Evolutionary conservation across 768 basidiomycete genomes (phyloP), one percentile per base, ranked within the genome.

Genomic region (Phanerodontia chrysosporium): DNA sequence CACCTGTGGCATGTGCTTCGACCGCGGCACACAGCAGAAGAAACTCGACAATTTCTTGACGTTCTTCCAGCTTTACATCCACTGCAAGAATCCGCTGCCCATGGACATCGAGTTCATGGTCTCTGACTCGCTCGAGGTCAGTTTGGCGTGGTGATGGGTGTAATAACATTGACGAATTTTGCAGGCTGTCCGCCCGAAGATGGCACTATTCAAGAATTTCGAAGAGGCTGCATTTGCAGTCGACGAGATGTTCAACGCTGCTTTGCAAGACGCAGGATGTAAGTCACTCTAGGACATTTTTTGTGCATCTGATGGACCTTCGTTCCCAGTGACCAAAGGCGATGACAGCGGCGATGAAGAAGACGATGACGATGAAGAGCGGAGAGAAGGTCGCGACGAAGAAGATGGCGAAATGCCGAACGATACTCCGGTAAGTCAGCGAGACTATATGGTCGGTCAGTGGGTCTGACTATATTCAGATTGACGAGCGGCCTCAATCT

Each of bases 41-140:
- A 98, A 95, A 70, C 75, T 99, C 24, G 97, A 98, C 73, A 89
- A 86, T 65, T 96, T 97, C 69, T 74, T 99, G 63, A 79, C 83
- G 14, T 95, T 97, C 75, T 98, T 98, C 74, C 94, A 98, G 84
- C 87, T 95, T 59, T 99, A 98, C 71, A 78, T 90, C 16, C 79
- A 87, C n/a, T 92, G 90, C 76, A 99, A 99, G 74, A 81, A 86
- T 46, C 78, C 85, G 24, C 71, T 95, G n/a, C 89, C 97, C 0
- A 95, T 98, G 95, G 97, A 99, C 62, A 89, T 97, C 12, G 95
- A 97, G 55, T 99, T 98, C 73, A 96, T 98, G 93, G 72, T 97
- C 7, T 85, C 86, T 0, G 97, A 99, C 71, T 97, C 96, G 1
- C 73, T 99, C 9, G 95, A 98, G 76, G 93, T 93, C 59, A 25